Evolutionary conservation across 768 basidiomycete genomes (phyloP).

Genomic region (Amanita rubescens): DNA sequence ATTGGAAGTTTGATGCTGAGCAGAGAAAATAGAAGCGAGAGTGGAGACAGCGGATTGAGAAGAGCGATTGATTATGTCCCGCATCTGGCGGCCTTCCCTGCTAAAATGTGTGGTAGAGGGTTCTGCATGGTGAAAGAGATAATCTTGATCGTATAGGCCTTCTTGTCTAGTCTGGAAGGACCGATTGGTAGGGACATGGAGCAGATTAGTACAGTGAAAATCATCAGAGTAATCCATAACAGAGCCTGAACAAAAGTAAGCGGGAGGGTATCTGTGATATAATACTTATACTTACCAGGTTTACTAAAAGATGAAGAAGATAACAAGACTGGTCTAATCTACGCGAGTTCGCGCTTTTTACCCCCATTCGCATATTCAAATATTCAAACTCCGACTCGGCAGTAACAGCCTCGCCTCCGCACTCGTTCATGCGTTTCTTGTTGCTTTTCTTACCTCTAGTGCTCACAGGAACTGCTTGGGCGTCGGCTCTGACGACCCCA

Average conservation of each 20-base stretch:
- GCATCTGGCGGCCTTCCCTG: constrained; percentile 1
- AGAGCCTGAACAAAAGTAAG: neutral
- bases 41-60: neutral
- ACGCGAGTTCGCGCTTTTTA: constrained; percentile 2
- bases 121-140: neutral
- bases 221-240: constrained; percentile 4
- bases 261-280: neutral
- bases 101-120: neutral
- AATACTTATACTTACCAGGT: too few species aligned
- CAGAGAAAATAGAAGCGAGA: constrained; percentile 1
- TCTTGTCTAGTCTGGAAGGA: neutral
- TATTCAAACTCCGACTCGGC: constrained; percentile 5
- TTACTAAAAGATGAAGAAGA: neutral
- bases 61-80: constrained; percentile 1
- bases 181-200: neutral
- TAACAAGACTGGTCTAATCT: neutral
- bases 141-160: neutral
- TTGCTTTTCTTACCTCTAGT: constrained; percentile 24
- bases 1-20: constrained; percentile 5
- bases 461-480: constrained; percentile 32
- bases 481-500: constrained; percentile 72
- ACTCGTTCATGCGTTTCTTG: constrained; percentile 13
- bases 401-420: neutral
- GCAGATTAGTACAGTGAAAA: constrained; percentile 1
- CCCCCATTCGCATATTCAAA: neutral